phyloP scores from a whole-genome alignment of 1,284 basidiomycete species.

The Sporisorium scitamineum region DNA sequence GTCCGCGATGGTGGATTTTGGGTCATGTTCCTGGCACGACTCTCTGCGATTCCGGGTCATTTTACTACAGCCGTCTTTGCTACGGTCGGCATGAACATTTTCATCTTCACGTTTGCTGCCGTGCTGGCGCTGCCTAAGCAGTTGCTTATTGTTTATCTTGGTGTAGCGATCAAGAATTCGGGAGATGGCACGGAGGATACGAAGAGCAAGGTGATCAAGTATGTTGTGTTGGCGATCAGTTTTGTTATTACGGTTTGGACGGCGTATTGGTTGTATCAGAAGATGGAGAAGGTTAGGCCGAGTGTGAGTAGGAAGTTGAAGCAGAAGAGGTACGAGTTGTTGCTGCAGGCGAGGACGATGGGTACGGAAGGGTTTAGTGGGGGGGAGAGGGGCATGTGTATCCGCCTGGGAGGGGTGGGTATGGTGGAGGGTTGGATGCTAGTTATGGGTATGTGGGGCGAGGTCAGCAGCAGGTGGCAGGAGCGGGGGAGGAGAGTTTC shows the following conservation, averaged over 20 bases:
- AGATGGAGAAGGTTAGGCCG: constrained; percentile 82
- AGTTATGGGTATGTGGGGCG: constrained; percentile 6
- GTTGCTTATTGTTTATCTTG: constrained; percentile 67
- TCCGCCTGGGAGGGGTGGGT: constrained; percentile 12
- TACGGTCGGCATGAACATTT: constrained; percentile 78
- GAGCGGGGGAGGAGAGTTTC: constrained; percentile 12
- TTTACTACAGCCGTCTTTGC: constrained; percentile 79
- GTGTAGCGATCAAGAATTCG: constrained; percentile 62
- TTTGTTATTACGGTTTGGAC: constrained; percentile 79
- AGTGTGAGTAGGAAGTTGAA: constrained; percentile 75
- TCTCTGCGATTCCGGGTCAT: constrained; percentile 73
- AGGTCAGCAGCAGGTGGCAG: neutral
- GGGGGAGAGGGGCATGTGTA: constrained; percentile 10
- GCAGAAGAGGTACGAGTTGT: constrained; percentile 74
- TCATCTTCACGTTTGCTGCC: constrained; percentile 78
- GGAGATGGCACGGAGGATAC: constrained; percentile 52
- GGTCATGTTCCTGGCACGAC: constrained; percentile 62
- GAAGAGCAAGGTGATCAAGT: constrained; percentile 65
- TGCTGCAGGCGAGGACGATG: constrained; percentile 43
- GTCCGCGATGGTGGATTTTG: constrained; percentile 83
- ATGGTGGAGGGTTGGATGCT: constrained; percentile 1
- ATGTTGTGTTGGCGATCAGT: constrained; percentile 62
- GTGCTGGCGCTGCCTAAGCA: constrained; percentile 81
- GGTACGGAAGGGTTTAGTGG: constrained; percentile 27
- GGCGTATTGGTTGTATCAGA: constrained; percentile 83